Base-by-base conservation (phyloP, 2,329 filamentous ascomycete genomes). In the Diaporthe australafricana region DNA sequence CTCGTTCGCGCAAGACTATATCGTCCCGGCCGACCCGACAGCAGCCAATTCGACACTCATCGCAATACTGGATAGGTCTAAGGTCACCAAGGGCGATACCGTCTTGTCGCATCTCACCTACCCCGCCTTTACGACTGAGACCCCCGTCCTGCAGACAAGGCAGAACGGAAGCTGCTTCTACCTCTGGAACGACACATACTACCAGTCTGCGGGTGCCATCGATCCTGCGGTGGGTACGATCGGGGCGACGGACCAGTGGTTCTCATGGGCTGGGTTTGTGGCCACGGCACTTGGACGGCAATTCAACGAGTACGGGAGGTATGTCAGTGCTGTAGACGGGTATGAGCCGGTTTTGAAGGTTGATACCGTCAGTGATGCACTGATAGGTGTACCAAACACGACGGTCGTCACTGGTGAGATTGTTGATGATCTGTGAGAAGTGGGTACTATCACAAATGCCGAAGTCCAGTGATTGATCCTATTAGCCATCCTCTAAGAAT, bases 151-250 rank as follows among this genome's bases (percentile, higher is more conserved):
- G 20, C 1, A 35, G 16, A 68, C 62, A 35, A 27, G 62, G 25
- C 50, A 56, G 22, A 68, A 68, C 7, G 65, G 65, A 17, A 68
- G 50, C 8, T 68, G 42, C 9, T 56, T 57, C 35, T 68, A 68
- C 25, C 40, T 68, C 40, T 68, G 65, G 65, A 68, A 68, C 25
- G 55, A 68, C 38, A 68, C 50, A 16, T 68, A 68, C 40, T 68
- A 68, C 30, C 50, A 68, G 12, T 53, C 45, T 25, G 65, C 65
- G 3, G 50, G 65, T 3, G 35, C 65, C 3, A 68, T 68, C 25
- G 65, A 68, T 55, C 65, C 65, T 2, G 65, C 65, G 0, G n/a
- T 45, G 14, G 65, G 65, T 5, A 68, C 65, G 12, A 1, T 53
- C 4, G 65, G 65, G 45, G 42, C 60, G 11, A 47, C 60, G 30